Evolutionary conservation across 495 filamentous ascomycete species (phyloP).

Genomic region (Hyaloscypha hepaticicola): DNA sequence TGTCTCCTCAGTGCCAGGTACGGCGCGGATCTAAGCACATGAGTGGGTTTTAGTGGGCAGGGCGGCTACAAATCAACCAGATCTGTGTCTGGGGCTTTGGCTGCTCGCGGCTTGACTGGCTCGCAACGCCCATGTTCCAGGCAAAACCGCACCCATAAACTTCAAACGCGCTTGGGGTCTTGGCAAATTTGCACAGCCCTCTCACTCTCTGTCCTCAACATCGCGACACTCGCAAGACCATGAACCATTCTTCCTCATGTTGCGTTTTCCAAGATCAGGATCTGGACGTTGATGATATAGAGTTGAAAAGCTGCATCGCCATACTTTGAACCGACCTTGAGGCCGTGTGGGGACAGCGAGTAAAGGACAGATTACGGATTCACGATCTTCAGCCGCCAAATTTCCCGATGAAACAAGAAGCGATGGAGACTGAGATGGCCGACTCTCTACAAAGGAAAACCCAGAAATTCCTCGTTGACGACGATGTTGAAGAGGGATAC

Average conservation of each 20-base stretch:
- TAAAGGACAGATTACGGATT: neutral
- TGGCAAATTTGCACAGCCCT: neutral
- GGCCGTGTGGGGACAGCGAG: neutral
- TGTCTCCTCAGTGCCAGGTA: neutral
- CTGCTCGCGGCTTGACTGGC: neutral
- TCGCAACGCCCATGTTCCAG: neutral
- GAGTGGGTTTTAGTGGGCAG: neutral
- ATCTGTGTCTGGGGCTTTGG: neutral
- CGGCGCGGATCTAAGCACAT: neutral
- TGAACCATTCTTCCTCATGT: neutral
- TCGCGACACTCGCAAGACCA: neutral
- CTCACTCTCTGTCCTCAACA: neutral
- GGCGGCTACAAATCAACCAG: neutral
- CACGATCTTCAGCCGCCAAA: neutral
- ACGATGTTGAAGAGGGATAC: constrained; percentile 11
- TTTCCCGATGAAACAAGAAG: neutral
- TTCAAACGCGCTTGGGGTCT: neutral
- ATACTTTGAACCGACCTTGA: neutral
- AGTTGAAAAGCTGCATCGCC: neutral
- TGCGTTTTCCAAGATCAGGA: neutral
- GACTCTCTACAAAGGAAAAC: neutral
- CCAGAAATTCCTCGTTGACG: neutral
- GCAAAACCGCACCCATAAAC: neutral
- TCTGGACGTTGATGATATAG: neutral
- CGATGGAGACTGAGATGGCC: neutral